Base-by-base conservation (phyloP, 2,329 filamentous ascomycete species). In the Alternaria solani region DNA sequence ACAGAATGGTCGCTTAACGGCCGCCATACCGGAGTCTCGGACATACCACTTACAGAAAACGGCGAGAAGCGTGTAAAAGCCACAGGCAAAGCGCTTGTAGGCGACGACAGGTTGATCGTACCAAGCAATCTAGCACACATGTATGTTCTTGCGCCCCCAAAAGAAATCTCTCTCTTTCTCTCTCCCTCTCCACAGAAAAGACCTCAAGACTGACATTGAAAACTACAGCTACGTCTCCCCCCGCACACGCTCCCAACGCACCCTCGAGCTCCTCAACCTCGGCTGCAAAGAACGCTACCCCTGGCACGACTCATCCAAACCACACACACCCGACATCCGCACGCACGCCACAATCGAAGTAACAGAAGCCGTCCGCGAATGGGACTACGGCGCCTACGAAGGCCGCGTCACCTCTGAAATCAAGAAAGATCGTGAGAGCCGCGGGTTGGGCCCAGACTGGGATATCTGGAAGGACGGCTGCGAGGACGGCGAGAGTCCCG, bases 1-100 rank as follows among this genome's bases (percentile, higher is more conserved):
- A 98, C 94, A 4, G 93, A 96, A 82, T 98, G 94, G 94, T 96
- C 92, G 5, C 87, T 96, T 48, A 90, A 90, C 68, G 94, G 93
- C 36, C 75, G 77, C 1, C 76, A 97, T 80, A 98, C 94, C 0
- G 91, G 93, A 52, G 85, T 83, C 28, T 91, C 91, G n/a, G 94
- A 98, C 73, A 91, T 98, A 4, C 89, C 93, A 1, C 84, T 97
- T 38, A 97, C 94, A 1, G 81, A 85, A 51, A 91, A 92, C 75
- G 94, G 94, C 53, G 82, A 84, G 69, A 80, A 79, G 64, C 79
- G 82, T 5, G 77, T 84, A n/a, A 75, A 72, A 28, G 82, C 82
- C 8, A 97, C 94, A 0, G 94, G 94, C 7, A 87, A 88, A 69
- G 94, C 93, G 2, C 85, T 98, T 28, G 89, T 97, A 7, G 94